phyloP scores from a whole-genome alignment of 768 basidiomycete species.

The Pleurotus sapidus region DNA sequence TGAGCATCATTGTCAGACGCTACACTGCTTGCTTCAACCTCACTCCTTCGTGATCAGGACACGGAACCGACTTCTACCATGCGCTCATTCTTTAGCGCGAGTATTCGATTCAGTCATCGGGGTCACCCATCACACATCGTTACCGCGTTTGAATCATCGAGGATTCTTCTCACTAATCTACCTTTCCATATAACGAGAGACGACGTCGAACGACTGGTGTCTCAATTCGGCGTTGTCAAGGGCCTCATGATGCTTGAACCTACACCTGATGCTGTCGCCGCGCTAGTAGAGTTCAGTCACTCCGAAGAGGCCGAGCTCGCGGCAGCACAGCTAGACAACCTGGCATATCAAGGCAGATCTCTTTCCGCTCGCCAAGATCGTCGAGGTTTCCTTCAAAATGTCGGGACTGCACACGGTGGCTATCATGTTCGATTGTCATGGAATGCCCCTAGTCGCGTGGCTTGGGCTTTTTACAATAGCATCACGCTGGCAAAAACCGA shows the following conservation, averaged over 20 bases:
- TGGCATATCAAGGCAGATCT: constrained; percentile 17
- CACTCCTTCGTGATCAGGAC: neutral
- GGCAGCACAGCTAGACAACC: constrained; percentile 28
- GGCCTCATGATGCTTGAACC: constrained; percentile 20
- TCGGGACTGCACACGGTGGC: constrained; percentile 15
- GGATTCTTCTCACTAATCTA: constrained; percentile 38
- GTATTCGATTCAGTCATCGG: constrained; percentile 1
- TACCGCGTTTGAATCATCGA: constrained; percentile 36
- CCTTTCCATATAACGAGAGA: constrained; percentile 24
- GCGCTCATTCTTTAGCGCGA: constrained; percentile 1
- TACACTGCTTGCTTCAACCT: neutral
- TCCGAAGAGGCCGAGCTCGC: constrained; percentile 28
- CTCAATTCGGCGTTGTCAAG: constrained; percentile 25
- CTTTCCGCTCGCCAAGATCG: constrained; percentile 26
- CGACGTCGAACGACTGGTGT: constrained; percentile 28
- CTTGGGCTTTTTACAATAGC: constrained; percentile 45
- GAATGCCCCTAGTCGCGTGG: constrained; percentile 38
- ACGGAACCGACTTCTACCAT: constrained; percentile 2
- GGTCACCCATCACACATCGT: constrained; percentile 17
- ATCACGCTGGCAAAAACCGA: constrained; percentile 40
- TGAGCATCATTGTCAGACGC: neutral
- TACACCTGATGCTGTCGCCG: neutral
- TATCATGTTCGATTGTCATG: constrained; percentile 40
- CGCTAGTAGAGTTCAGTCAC: constrained; percentile 25
- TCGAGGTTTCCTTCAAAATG: constrained; percentile 10